Percentiles rank a stretch among this genome's conserved stretches.
Conservation (phyloP, 1,284 basidiomycete genomes). For the Ceratobasidium sp. region DNA sequence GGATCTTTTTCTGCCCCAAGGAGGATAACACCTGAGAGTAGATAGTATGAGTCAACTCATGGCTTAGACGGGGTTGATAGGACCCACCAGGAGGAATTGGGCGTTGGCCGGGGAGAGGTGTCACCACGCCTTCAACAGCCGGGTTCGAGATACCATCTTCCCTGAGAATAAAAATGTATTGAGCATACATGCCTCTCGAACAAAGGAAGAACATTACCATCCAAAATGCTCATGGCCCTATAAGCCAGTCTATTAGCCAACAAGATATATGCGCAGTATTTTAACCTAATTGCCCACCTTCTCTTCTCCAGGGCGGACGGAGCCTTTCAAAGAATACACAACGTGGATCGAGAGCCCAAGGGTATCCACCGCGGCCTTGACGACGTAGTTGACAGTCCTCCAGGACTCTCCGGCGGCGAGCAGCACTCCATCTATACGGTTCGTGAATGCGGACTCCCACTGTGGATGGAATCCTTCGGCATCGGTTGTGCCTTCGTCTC, state of each 20-base stretch:
- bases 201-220: conserved; percentile 17
- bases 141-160: conserved; percentile 50
- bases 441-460: conserved; percentile 58
- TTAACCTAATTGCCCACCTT: conserved; percentile 23
- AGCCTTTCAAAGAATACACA: conserved; percentile 46
- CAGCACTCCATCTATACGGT: conserved; percentile 55
- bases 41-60: background rate
- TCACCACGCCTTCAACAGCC: conserved; percentile 43
- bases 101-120: conserved; percentile 49
- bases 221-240: conserved; percentile 42
- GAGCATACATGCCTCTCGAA: too few relatives aligned
- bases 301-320: conserved; percentile 44
- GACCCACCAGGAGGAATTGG: conserved; percentile 51
- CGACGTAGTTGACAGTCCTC: background rate
- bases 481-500: conserved; percentile 53
- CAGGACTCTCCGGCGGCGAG: conserved; percentile 43
- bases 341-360: conserved; percentile 39
- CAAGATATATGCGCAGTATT: background rate
- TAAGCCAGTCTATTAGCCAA: background rate
- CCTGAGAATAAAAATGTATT: conserved; percentile 19
- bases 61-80: conserved; percentile 26
- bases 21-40: conserved; percentile 54
- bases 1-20: conserved; percentile 60
- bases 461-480: conserved; percentile 16
- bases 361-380: conserved; percentile 5